Evolutionary conservation across 2,329 filamentous ascomycete species (phyloP), one percentile per base, ranked within the genome.

Genomic region (Penicillium sclerotiorum): DNA sequence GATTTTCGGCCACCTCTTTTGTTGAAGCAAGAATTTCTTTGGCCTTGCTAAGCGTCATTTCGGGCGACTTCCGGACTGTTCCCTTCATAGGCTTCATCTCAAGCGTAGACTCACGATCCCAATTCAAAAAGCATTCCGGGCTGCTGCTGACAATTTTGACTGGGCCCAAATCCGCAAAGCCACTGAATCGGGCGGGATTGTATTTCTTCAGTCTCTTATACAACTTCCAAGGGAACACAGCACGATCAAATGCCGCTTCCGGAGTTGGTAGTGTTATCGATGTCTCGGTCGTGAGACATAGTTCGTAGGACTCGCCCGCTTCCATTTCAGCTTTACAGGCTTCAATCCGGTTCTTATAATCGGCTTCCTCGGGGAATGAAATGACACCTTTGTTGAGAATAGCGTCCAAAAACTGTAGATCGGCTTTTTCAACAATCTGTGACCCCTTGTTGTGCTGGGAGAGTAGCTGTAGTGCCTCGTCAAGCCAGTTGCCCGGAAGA

Each of bases 41-140:
- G 1, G 93, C 92, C 62, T 88, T 81, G 5, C 79, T 81, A n/a
- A 88, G 77, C 0, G 87, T 94, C 30, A 87, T 84, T 1, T 77
- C 77, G 1, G 78, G 75, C 0, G 81, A 82, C 62, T 95, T 95
- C 60, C 86, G 86, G n/a, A 96, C 90, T 0, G 93, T 97, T 40
- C 93, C 93, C 75, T 97, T 97, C 84, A 97, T 97, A 0, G 93
- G 93, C 7, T 92, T 85, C 80, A 96, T 94, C 53, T 76, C 72
- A 2, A 76, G 59, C 5, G 65, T 69, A 1, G 70, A 72, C 11
- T 64, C 58, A 33, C 80, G 75, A 33, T 79, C 77, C 83, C 84
- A 88, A 47, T 82, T 83, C 13, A 97, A 81, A 66, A 96, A 97
- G 2, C 92, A 88, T 72, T 97, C 93, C 0, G 93, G 93, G 4